Conservation (phyloP, 768 basidiomycete genomes). For the Guyanaporus albipodus region DNA sequence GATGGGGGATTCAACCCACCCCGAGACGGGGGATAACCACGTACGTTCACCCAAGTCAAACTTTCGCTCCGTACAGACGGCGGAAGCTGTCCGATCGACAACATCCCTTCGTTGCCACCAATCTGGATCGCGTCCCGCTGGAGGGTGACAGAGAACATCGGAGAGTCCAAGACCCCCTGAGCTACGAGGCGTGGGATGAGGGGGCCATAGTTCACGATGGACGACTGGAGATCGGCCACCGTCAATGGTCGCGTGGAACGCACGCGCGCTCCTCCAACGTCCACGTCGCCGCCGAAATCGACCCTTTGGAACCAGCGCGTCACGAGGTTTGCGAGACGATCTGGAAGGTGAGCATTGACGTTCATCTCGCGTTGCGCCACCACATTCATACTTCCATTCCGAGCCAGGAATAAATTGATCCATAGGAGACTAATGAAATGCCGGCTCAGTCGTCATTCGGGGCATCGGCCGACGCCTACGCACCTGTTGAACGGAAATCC, state of each 20-base stretch:
- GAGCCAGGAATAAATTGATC: conserved; percentile 34
- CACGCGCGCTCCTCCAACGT: neutral
- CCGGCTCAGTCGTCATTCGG: neutral
- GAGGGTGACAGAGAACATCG: conserved; percentile 55
- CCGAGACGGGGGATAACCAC: conserved; percentile 46
- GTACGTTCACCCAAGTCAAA: conserved; percentile 64
- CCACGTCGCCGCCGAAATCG: neutral
- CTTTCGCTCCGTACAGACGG: conserved; percentile 41
- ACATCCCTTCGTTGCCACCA: conserved; percentile 62
- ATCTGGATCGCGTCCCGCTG: conserved; percentile 67
- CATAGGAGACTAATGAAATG: conserved; percentile 41
- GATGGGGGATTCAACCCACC: conserved; percentile 54
- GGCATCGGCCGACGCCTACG: conserved; percentile 12
- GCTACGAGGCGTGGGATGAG: conserved; percentile 45
- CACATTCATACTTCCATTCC: conserved; percentile 2
- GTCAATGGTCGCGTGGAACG: conserved; percentile 9
- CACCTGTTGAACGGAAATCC: conserved; percentile 75
- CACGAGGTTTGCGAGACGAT: conserved; percentile 10
- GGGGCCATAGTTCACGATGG: conserved; percentile 42
- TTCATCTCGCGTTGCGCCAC: neutral
- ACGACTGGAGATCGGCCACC: conserved; percentile 35
- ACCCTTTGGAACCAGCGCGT: conserved; percentile 19
- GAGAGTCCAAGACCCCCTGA: conserved; percentile 33
- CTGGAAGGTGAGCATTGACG: conserved; percentile 1
- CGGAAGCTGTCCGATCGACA: conserved; percentile 68